Conservation (phyloP, 2,329 filamentous ascomycete genomes). For the Penicillium sp. region DNA sequence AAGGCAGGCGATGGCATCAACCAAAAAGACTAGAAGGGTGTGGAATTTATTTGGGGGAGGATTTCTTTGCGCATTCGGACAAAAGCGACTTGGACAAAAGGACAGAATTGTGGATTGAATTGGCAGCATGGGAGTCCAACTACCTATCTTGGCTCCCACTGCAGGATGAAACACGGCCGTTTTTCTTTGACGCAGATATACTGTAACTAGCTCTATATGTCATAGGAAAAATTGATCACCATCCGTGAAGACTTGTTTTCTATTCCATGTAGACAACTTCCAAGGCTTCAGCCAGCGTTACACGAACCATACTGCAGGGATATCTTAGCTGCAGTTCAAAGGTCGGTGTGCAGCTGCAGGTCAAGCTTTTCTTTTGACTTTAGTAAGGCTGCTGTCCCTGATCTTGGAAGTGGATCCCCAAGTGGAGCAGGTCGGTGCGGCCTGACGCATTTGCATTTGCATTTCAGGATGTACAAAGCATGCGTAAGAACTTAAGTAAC, state of each 20-base stretch:
- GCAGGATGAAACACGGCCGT: conserved; percentile 14
- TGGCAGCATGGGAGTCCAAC: conserved; percentile 3
- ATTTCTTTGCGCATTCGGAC: conserved; percentile 16
- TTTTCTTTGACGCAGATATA: conserved; percentile 17
- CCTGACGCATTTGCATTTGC: neutral
- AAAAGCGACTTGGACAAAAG: conserved; percentile 14
- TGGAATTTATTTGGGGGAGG: conserved; percentile 11
- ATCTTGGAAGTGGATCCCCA: neutral
- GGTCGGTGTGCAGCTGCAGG: neutral
- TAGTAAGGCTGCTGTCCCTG: neutral
- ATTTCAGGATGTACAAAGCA: neutral
- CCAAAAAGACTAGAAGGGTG: conserved; percentile 27
- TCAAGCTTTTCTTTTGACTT: neutral
- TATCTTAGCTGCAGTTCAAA: neutral
- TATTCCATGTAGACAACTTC: neutral
- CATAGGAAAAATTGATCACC: conserved; percentile 20
- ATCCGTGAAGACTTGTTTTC: conserved; percentile 17
- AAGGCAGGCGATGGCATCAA: conserved; percentile 8
- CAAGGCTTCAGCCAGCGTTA: neutral
- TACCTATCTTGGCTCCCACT: conserved; percentile 5
- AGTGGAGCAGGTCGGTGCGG: neutral
- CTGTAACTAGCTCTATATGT: conserved; percentile 22
- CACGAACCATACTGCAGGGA: neutral
- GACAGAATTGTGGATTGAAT: conserved; percentile 4
- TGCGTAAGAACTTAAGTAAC: neutral